Evolutionary conservation across 164 flowering plant genomes (phyloP).

Genomic region (Amborella trichopoda): DNA sequence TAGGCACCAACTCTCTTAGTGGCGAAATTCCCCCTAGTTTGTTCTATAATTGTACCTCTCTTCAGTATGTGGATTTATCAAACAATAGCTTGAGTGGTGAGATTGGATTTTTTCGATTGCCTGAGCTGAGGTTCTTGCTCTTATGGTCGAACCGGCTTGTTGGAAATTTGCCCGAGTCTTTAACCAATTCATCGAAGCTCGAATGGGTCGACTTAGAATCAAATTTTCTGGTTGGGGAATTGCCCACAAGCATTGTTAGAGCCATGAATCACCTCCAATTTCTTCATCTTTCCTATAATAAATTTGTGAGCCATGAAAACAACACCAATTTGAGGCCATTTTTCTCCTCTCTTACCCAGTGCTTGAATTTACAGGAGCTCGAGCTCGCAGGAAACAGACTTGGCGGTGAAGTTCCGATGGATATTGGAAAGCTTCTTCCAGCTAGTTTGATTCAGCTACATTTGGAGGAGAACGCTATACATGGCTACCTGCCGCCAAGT

Average conservation of each 20-base stretch:
- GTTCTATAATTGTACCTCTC: slow-evolving; percentile 41
- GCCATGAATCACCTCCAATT: slow-evolving; percentile 48
- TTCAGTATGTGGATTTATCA: slow-evolving; percentile 71
- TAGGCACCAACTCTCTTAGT: slow-evolving; percentile 45
- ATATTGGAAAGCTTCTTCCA: slow-evolving; percentile 52
- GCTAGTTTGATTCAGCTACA: slow-evolving; percentile 45
- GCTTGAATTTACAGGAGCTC: slow-evolving; percentile 59
- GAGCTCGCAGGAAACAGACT: slow-evolving; percentile 70
- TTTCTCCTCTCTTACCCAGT: slow-evolving; percentile 46
- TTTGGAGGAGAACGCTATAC: slow-evolving; percentile 56
- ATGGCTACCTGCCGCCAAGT: slow-evolving; percentile 65
- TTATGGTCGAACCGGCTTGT: slow-evolving; percentile 72
- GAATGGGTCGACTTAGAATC: slow-evolving; percentile 80
- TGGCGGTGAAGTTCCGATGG: slow-evolving; percentile 56
- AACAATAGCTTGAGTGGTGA: slow-evolving; percentile 64
- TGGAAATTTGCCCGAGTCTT: slow-evolving; percentile 50
- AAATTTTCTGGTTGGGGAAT: slow-evolving; percentile 48
- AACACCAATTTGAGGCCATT: slow-evolving; percentile 65
- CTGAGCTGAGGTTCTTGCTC: slow-evolving; percentile 42
- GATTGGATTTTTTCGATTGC: too few relatives aligned
- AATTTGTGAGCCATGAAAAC: slow-evolving; percentile 43
- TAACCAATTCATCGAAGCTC: slow-evolving; percentile 60
- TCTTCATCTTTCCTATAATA: slow-evolving; percentile 65
- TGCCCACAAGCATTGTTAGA: slow-evolving; percentile 38
- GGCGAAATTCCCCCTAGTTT: slow-evolving; percentile 47